Conservation (phyloP, 805 yeast species). For the Saccharomycopsis babjevae region DNA sequence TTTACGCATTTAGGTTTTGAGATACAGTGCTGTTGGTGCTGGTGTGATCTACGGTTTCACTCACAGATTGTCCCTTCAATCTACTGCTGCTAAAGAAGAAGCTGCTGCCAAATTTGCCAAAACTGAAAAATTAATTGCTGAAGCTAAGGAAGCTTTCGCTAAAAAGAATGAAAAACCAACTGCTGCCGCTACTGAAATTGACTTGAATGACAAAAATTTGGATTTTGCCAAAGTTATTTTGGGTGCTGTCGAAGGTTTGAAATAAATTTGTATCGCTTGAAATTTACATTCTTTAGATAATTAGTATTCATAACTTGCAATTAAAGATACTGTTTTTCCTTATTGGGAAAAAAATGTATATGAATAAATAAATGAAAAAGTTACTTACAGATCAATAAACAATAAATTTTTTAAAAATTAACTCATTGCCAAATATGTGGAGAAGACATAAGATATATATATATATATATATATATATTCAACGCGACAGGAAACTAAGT, state of each 20-base stretch:
- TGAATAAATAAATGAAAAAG: neutral
- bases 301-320: neutral
- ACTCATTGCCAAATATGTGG: too few species aligned
- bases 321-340: neutral
- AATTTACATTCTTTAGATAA: neutral
- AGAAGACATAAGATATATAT: too few species aligned
- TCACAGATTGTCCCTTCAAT: constrained; percentile 64
- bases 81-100: constrained; percentile 46
- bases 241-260: constrained; percentile 49
- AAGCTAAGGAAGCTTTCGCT: constrained; percentile 86
- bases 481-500: too few species aligned
- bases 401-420: neutral
- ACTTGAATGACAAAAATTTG: constrained; percentile 84
- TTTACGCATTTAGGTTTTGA: constrained; percentile 47
- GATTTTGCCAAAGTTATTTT: constrained; percentile 68
- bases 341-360: neutral
- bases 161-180: constrained; percentile 39
- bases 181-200: constrained; percentile 37
- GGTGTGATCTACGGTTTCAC: constrained; percentile 85
- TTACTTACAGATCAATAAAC: neutral
- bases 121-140: constrained; percentile 65
- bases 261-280: constrained; percentile 18
- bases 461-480: too few species aligned
- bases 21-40: constrained; percentile 85
- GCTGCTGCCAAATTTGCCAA: constrained; percentile 50